Conservation (phyloP, 2,329 filamentous ascomycete genomes). For the Phialophora chinensis region DNA sequence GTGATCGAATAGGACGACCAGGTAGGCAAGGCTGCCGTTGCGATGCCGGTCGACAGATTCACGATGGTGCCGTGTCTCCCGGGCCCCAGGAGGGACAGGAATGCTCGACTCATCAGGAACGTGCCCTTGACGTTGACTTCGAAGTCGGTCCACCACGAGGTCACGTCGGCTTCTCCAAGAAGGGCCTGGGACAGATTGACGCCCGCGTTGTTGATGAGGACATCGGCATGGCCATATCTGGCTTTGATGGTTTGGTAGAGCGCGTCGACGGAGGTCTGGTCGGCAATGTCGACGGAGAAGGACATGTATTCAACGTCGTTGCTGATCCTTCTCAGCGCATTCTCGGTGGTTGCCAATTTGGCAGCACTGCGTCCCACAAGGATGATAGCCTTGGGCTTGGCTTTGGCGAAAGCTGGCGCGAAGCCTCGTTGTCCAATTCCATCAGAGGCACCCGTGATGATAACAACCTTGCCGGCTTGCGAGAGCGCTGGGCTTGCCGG, state of each 20-base stretch:
- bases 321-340: constrained; percentile 42
- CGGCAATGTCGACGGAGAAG: constrained; percentile 43
- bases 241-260: constrained; percentile 37
- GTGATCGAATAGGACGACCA: constrained; percentile 44
- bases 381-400: constrained; percentile 46
- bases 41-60: constrained; percentile 40
- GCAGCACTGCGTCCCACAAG: constrained; percentile 43
- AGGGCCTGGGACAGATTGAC: constrained; percentile 17
- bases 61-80: constrained; percentile 40
- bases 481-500: constrained; percentile 42
- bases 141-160: constrained; percentile 34
- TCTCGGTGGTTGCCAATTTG: constrained; percentile 40
- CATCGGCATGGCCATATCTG: constrained; percentile 35
- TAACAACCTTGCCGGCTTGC: constrained; percentile 47
- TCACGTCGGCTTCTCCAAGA: constrained; percentile 27
- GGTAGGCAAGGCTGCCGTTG: constrained; percentile 34
- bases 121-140: constrained; percentile 38
- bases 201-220: constrained; percentile 47
- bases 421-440: constrained; percentile 48
- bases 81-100: constrained; percentile 41
- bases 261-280: constrained; percentile 38
- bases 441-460: constrained; percentile 52
- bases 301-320: constrained; percentile 43
- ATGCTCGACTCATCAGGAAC: constrained; percentile 28
- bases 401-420: constrained; percentile 47